Evolutionary conservation across 208 protist genomes (phyloP), one percentile per base, ranked within the genome.

Genomic region (Acanthamoeba healyi): DNA sequence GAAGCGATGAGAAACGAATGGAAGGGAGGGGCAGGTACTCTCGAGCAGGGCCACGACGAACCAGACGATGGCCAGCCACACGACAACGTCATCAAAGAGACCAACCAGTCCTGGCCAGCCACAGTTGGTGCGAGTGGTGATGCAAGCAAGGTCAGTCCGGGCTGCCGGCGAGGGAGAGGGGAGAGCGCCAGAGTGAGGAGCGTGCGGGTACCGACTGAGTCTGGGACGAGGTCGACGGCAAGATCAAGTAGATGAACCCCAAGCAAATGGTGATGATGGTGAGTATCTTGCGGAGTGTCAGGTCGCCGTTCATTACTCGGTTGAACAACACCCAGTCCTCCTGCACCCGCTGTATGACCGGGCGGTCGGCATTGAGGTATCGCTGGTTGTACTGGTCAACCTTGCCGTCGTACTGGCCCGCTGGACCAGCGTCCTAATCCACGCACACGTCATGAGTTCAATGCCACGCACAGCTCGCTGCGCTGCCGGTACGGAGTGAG

Each of bases 281-380:
- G 40, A 86, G 77, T 19, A 86, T 17, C 46, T 86, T 86, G 29
- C 77, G 77, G 12, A 86, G 46, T 40, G 22, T 86, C 44, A 86
- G 0, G 42, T 58, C 42, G 44, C 46, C 77, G 77, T 24, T 49
- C 77, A 86, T 86, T 22, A 86, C 42, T 2, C 77, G 24, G 26
- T 86, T 86, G 77, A 86, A 86, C n/a, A 86, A 44, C 24, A 86
- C 77, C 77, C 77, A 86, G 44, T 86, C 77, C 77, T 86, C 77
- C 40, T 86, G 77, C 38, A 86, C 77, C 19, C 44, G 77, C 77
- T 86, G 77, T 26, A 58, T 58, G 26, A 86, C n/a, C 40, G 77
- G 44, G 4, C 77, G 40, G 29, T 58, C 40, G 26, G 44, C 77
- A 44, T 58, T 86, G 24, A 58, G 29, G 77, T 34, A 86, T 1